Evolutionary conservation across 2,329 filamentous ascomycete species (phyloP).

Genomic region (Dactylellina cionopaga): DNA sequence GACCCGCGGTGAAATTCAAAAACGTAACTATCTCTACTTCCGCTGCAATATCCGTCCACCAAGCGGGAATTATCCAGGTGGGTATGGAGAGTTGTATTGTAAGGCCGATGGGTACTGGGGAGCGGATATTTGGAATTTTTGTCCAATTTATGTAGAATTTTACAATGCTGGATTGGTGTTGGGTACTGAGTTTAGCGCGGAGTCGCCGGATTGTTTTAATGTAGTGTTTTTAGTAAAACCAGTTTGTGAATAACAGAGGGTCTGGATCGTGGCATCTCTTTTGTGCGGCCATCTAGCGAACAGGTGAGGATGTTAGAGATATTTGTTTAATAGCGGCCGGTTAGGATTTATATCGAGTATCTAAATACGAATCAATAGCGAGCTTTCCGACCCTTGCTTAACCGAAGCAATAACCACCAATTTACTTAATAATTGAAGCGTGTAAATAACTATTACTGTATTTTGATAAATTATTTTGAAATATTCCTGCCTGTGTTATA

Average conservation of each 20-base stretch:
- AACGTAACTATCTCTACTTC: not conserved
- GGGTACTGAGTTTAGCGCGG: not conserved
- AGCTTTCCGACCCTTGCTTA: too few species aligned
- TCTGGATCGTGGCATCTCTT: not conserved
- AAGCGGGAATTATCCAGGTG: constrained; percentile 28
- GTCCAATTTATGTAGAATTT: constrained; percentile 23
- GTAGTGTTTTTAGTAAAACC: constrained; percentile 36
- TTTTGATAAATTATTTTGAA: too few species aligned
- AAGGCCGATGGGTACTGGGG: not conserved
- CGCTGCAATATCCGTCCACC: constrained; percentile 13
- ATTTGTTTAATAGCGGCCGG: too few species aligned
- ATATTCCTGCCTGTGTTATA: too few species aligned
- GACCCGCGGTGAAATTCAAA: not conserved
- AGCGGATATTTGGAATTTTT: constrained; percentile 23
- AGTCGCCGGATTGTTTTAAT: not conserved
- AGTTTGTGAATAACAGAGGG: constrained; percentile 16
- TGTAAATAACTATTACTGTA: too few species aligned
- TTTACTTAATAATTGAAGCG: too few species aligned
- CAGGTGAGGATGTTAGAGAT: too few species aligned
- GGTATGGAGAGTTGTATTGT: constrained; percentile 35
- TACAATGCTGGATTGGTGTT: constrained; percentile 35
- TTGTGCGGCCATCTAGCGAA: not conserved
- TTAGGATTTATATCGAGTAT: too few species aligned
- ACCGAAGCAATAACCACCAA: too few species aligned
- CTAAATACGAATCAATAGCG: too few species aligned